Conservation (phyloP, 148 eudicot species). For the Pharnaceum exiguum region DNA sequence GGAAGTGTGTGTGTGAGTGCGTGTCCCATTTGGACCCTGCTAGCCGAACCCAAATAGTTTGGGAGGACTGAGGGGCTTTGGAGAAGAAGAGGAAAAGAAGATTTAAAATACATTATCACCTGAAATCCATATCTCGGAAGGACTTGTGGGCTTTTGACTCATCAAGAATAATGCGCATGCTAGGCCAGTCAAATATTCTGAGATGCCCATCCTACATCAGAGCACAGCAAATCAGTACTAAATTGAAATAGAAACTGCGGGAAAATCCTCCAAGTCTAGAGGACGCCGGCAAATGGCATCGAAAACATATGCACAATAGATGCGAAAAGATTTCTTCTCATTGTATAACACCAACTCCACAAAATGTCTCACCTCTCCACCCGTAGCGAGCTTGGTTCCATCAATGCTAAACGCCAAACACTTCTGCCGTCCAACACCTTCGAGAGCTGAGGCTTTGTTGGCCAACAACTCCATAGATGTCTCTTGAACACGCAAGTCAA, state of each 20-base stretch:
- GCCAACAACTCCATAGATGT: conserved; percentile 36
- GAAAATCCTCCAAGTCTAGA: not conserved
- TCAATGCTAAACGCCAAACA: conserved; percentile 82
- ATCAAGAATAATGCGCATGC: conserved; percentile 61
- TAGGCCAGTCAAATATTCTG: conserved; percentile 97
- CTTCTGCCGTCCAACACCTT: conserved; percentile 67
- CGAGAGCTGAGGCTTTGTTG: conserved; percentile 56
- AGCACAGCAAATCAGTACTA: conserved; percentile 15
- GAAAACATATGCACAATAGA: conserved; percentile 1
- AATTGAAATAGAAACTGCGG: not conserved
- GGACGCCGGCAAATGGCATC: not conserved
- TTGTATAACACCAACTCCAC: not conserved
- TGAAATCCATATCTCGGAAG: conserved; percentile 88
- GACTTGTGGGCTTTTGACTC: conserved; percentile 96
- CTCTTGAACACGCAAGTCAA: conserved; percentile 51
- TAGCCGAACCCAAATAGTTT: too few species aligned
- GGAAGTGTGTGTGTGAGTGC: too few species aligned
- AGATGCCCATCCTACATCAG: conserved; percentile 75
- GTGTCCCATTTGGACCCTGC: too few species aligned
- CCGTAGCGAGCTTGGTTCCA: conserved; percentile 82
- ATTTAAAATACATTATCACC: conserved; percentile 35
- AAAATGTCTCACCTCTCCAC: conserved; percentile 65
- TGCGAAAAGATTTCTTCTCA: too few species aligned
- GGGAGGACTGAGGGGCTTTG: too few species aligned
- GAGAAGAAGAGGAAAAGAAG: not conserved